Base-by-base conservation (phyloP, 2,329 filamentous ascomycete genomes). In the Diaporthe vaccinii region DNA sequence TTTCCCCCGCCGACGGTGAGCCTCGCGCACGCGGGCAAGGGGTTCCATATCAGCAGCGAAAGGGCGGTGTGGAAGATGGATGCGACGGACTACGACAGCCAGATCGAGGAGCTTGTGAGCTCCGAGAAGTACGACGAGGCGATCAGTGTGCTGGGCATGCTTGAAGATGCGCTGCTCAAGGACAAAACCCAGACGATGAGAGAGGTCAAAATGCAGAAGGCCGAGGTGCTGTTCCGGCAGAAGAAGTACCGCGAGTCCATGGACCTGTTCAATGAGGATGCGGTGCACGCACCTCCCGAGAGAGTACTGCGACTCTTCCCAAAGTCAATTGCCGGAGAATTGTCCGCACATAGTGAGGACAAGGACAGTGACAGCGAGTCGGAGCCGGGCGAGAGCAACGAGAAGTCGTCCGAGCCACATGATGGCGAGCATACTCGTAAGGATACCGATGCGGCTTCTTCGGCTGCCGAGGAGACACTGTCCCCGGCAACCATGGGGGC, bases 51-150 rank as follows among this genome's bases (percentile, higher is more conserved):
- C 70, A 93, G 93, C 28, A 98, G 96, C 81, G 97, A 98, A 74
- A 90, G 97, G 59, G 93, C 90, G 46, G 94, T 99, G 51, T 99
- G 97, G 97, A 93, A 97, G 79, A 98, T 99, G 97, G 94, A 93
- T 77, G 94, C 96, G 4, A 92, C 96, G 51, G 94, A 96, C 78
- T 99, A 99, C 81, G 95, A 98, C 82, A 92, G 92, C 2, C 97
- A 99, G 82, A 91, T 98, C 31, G 91, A 95, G 76, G 92, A 97
- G 78, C 88, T 99, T 36, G 91, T 98, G 1, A 89, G 92, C 28
- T 91, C 90, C 76, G 91, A 89, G 14, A 90, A 91, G 76, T 94
- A 96, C 73, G 96, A 99, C 79, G 97, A 99, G 84, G 96, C 96
- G 0, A 93, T 98, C 77, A 98, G 95, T 80, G 86, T 99, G 12